Base-by-base conservation (phyloP, 495 filamentous ascomycete species). In the Chlorociboria aeruginascens region DNA sequence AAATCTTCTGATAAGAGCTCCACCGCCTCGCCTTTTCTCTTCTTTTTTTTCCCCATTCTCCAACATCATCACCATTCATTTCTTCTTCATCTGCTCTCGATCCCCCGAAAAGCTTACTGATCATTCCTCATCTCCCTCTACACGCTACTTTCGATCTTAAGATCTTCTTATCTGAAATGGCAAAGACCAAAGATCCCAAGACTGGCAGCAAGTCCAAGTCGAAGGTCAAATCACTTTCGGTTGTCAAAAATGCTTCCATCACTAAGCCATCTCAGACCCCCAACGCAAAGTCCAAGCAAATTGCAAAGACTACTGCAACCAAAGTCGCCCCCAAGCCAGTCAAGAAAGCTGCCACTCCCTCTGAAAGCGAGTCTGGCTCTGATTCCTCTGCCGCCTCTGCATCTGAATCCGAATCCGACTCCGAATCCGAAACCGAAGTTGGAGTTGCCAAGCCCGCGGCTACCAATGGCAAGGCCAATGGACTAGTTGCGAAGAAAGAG, bases 151-250 rank as follows among this genome's bases (percentile, higher is more conserved):
- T 25, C 20, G 20, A 25, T 25, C 20, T 25, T 25, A 44, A 43
- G 49, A 17, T 16, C 47, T 8, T 43, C 28, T 51, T 37, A 36
- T 43, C 47, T 38, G 68, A 58, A 61, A 81, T 80, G 77, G 75
- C 67, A 63, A 79, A 79, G 66, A 60, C 67, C 37, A 74, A 75
- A 62, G 66, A 71, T 50, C 55, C 61, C 52, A 72, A 70, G 65
- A 59, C 65, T 61, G 53, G 43, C 48, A 71, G 60, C 64, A 66
- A 67, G 56, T 54, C 57, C 42, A 67, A 62, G 51, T 37, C 62
- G 42, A 61, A 65, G 45, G 53, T 56, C 48, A 54, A 56, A 48
- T 57, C 61, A 34, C 64, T 65, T 51, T 57, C 56, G 40, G 48
- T 43, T 14, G 61, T 63, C 47, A 69, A 69, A 57, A 68, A 62